A percentile compares a stretch with the other conserved stretches of the same genome.
These are phyloP conservation scores for Bonia amplexicaulis DNA, from an alignment of 176 grass and related monocot genomes.

Conservation along the genomic window DNA sequence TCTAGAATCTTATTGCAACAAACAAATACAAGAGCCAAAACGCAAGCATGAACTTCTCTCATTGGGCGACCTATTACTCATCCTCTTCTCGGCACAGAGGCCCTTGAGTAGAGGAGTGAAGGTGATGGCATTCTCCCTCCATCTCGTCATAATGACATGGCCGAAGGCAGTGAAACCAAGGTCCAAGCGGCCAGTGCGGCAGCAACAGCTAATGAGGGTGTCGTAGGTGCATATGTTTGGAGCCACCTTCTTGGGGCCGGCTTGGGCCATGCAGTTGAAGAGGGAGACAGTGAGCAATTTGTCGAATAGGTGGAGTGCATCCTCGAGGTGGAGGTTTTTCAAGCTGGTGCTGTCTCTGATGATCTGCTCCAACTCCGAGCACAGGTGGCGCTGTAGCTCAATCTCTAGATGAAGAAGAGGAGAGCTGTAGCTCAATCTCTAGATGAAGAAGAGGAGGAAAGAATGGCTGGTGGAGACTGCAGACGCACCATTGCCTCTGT, in stretches of 20 bases:
- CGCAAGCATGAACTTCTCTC: too few species aligned
- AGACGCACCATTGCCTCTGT: too few species aligned
- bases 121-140: not conserved
- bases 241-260: not conserved
- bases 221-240: not conserved
- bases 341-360: not conserved
- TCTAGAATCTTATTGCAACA: too few species aligned
- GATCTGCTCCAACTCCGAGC: not conserved
- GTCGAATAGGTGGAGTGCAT: not conserved
- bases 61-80: too few species aligned
- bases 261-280: not conserved
- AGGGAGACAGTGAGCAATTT: not conserved
- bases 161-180: not conserved
- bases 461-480: too few species aligned
- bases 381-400: not conserved
- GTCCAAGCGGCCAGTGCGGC: not conserved
- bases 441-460: too few species aligned
- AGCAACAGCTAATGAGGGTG: not conserved
- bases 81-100: constrained; percentile 27
- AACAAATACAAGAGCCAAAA: too few species aligned
- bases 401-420: too few species aligned
- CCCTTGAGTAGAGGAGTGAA: not conserved
- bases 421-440: too few species aligned
- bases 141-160: not conserved
- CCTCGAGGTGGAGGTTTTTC: not conserved